Conservation (phyloP, 495 filamentous ascomycete genomes). For the Stereocaulon alpinum region DNA sequence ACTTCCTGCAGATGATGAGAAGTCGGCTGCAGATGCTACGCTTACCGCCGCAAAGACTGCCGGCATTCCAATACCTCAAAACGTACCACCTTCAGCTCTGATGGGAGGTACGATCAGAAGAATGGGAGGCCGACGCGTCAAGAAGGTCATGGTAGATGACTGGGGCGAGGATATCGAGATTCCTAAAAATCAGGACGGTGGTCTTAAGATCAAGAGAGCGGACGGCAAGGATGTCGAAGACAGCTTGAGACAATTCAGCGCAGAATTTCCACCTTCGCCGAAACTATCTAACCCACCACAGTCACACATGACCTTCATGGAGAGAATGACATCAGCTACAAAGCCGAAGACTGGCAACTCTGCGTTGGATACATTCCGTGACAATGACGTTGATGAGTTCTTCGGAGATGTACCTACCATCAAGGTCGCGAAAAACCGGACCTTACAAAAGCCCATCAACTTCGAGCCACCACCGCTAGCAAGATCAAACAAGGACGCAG, state of each 20-base stretch:
- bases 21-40: constrained; percentile 60
- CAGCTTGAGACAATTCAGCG: constrained; percentile 51
- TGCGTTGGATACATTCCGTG: constrained; percentile 49
- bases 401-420: constrained; percentile 59
- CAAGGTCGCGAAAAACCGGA: constrained; percentile 52
- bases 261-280: constrained; percentile 26
- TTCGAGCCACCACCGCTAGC: constrained; percentile 36
- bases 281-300: constrained; percentile 20
- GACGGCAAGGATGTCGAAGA: constrained; percentile 56
- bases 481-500: constrained; percentile 34
- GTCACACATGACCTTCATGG: constrained; percentile 21
- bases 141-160: constrained; percentile 69
- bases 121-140: constrained; percentile 69
- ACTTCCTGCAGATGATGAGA: constrained; percentile 67
- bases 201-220: constrained; percentile 53
- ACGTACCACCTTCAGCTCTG: constrained; percentile 87
- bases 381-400: constrained; percentile 47
- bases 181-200: constrained; percentile 45
- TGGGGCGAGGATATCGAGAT: constrained; percentile 89
- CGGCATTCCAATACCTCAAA: constrained; percentile 82
- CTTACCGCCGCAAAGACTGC: constrained; percentile 78
- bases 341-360: constrained; percentile 18
- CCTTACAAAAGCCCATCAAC: constrained; percentile 42
- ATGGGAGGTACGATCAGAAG: constrained; percentile 91
- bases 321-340: constrained; percentile 17